Base-by-base conservation (phyloP, 768 basidiomycete species). In the Hygrophorus russula region DNA sequence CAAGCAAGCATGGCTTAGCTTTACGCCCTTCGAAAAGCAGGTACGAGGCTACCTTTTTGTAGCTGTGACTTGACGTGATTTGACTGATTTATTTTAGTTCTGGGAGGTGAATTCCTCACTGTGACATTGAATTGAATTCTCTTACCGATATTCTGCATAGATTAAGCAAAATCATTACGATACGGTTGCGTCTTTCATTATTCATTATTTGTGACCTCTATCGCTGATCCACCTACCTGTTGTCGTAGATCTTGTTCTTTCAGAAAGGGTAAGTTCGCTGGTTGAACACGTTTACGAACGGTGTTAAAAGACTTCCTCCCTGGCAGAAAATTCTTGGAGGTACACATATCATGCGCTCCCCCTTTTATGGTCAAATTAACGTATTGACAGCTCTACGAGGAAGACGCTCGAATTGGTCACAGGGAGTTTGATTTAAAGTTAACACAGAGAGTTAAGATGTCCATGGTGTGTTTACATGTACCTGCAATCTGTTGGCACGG, bases 151-250 rank as follows among this genome's bases (percentile, higher is more conserved):
- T 41, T 35, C 28, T 29, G 19, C 13, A 36, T 48, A 90, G 73
- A 99, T 99, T 68, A 99, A 97, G 59, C 90, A 94, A 61, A 83
- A 92, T 55, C 92, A 98, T 57, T 97, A 79, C 57, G 96, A 99
- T 62, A 99, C 96, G 13, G 84, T 86, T 53, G 49, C 59, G 51
- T 33, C 4, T 17, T 34, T 24, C n/a, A n/a, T n/a, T 32, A 20
- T 59, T 28, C 7, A 51, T 41, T 58, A 34, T 4, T n/a, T 18
- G 13, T 33, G 12, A 33, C 31, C 51, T 57, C 53, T 42, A 46
- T 41, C 33, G 34, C 34, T 44, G 35, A 44, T 13, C n/a, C 34
- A 9, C 20, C 15, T 47, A 34, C 33, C 30, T 53, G 37, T 44
- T 18, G 46, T 20, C 50, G 7, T 50, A 84, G 82, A 73, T 96